A percentile compares a stretch with the other conserved stretches of the same genome.
Conservation (phyloP, 345 rosid genomes). For the Populus deltoides region DNA sequence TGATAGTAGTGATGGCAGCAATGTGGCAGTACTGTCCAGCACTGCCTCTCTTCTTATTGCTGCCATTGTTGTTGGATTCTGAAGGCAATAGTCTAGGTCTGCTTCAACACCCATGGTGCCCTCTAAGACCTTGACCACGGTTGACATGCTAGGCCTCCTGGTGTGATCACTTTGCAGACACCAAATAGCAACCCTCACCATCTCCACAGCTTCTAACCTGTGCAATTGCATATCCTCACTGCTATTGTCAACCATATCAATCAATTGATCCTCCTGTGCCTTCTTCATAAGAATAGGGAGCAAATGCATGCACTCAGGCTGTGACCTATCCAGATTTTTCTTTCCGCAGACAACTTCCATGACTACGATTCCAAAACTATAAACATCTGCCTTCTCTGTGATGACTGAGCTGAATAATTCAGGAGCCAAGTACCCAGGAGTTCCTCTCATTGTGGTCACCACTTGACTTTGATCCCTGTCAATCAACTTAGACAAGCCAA, state of each 20-base stretch:
- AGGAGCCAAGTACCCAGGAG: constrained; percentile 22
- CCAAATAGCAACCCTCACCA: constrained; percentile 57
- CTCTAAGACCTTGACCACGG: constrained; percentile 63
- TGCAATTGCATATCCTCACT: constrained; percentile 49
- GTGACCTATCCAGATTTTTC: constrained; percentile 65
- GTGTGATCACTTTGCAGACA: constrained; percentile 71
- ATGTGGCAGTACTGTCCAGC: background rate
- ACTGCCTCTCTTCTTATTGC: background rate
- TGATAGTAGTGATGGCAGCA: constrained; percentile 1
- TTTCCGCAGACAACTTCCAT: constrained; percentile 69
- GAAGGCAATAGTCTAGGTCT: background rate
- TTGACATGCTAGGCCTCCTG: constrained; percentile 67
- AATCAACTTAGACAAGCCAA: constrained; percentile 20
- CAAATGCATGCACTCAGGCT: constrained; percentile 42
- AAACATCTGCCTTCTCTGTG: constrained; percentile 70
- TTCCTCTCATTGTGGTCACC: constrained; percentile 25
- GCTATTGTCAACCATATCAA: constrained; percentile 51
- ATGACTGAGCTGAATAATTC: constrained; percentile 19
- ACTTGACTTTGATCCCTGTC: constrained; percentile 19
- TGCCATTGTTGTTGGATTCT: background rate
- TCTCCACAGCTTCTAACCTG: constrained; percentile 51
- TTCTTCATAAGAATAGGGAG: constrained; percentile 46
- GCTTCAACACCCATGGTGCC: constrained; percentile 51
- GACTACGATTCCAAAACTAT: constrained; percentile 71
- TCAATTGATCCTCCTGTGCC: constrained; percentile 48